Percentiles rank a stretch among this genome's conserved stretches.
phyloP scores from a whole-genome alignment of 73 alveolate species.

The Tetrahymena elliotti region DNA sequence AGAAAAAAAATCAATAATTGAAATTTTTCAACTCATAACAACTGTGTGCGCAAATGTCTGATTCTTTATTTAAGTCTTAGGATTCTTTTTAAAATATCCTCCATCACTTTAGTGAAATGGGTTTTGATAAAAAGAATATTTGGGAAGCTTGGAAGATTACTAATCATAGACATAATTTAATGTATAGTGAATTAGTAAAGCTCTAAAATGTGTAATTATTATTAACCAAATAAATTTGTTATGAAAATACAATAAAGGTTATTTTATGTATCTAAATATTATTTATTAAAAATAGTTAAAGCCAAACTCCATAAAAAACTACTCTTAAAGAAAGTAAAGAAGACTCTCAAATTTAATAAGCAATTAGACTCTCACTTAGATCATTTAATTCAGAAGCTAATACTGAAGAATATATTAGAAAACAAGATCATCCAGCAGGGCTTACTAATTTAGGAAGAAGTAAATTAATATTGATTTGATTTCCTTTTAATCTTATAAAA shows the following conservation, averaged over 20 bases:
- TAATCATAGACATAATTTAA: background rate
- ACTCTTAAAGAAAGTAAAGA: background rate
- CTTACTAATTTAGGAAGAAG: background rate
- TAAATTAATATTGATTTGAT: background rate
- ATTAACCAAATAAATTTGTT: too few species aligned
- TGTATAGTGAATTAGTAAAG: background rate
- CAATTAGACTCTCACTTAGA: background rate
- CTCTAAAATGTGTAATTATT: background rate
- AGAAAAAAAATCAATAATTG: background rate
- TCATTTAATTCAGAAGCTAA: background rate
- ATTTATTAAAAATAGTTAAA: background rate
- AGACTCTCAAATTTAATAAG: background rate
- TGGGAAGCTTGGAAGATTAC: background rate
- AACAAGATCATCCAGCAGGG: background rate
- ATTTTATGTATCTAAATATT: background rate
- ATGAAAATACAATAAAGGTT: too few species aligned
- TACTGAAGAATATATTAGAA: background rate
- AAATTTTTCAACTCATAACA: background rate
- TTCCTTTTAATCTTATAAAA: too few species aligned
- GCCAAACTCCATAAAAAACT: background rate
- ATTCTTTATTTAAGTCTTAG: background rate
- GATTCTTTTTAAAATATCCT: background rate
- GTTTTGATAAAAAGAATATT: background rate
- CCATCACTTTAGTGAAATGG: background rate
- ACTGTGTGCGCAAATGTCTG: background rate